Conservation (phyloP, 257 asterid species). For the Leptodermis oblonga region DNA sequence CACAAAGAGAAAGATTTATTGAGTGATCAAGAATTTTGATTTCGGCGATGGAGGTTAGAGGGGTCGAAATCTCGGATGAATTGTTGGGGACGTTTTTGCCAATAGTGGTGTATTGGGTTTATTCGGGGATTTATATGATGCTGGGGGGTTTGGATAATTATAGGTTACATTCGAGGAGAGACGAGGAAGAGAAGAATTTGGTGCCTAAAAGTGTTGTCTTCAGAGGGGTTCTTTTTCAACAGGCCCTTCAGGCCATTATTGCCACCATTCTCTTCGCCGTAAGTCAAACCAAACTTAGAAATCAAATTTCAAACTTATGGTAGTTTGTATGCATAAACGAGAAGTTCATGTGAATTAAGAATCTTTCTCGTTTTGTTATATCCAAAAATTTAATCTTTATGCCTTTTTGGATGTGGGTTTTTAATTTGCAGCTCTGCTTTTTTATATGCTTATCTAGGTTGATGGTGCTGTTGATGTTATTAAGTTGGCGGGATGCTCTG, state of each 20-base stretch:
- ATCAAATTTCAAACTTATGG: background rate
- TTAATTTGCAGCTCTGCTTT: background rate
- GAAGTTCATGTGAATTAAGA: background rate
- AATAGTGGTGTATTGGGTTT: slow-evolving; percentile 70
- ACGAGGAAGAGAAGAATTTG: slow-evolving; percentile 91
- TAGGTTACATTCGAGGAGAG: slow-evolving; percentile 70
- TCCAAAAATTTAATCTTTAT: background rate
- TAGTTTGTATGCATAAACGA: too few species aligned
- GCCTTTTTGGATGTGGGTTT: background rate
- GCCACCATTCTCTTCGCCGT: slow-evolving; percentile 82
- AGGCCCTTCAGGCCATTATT: slow-evolving; percentile 78
- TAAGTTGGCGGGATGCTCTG: background rate
- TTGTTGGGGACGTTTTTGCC: slow-evolving; percentile 74
- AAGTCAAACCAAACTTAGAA: slow-evolving; percentile 19
- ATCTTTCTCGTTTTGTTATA: background rate
- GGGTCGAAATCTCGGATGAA: slow-evolving; percentile 62
- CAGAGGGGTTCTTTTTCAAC: slow-evolving; percentile 90
- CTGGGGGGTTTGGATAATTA: slow-evolving; percentile 63
- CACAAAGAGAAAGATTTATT: too few species aligned
- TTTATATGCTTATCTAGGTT: background rate
- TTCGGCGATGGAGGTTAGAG: slow-evolving; percentile 34
- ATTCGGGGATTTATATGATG: slow-evolving; percentile 73
- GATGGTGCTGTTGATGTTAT: background rate
- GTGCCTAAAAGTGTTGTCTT: slow-evolving; percentile 66
- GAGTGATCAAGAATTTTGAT: too few species aligned